These are phyloP conservation scores for Pestalotiopsis sp. DNA, from an alignment of 2,329 filamentous ascomycete genomes.

Conservation along the genomic window DNA sequence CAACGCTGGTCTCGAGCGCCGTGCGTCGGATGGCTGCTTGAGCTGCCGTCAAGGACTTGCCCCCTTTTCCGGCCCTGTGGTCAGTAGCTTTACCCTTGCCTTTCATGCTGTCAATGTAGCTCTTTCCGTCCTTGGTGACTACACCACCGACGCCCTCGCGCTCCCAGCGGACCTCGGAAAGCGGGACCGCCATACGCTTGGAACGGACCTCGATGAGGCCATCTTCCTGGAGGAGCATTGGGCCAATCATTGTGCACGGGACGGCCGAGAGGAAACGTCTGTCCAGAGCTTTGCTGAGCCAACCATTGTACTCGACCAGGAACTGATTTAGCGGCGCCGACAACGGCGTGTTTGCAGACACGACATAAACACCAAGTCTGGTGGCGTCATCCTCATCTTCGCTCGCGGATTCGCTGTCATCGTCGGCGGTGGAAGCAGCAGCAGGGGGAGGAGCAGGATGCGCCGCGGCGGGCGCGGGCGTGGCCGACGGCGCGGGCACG, in stretches of 20 bases:
- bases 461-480: not conserved
- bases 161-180: constrained; percentile 86
- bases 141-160: constrained; percentile 68
- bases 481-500: constrained; percentile 51
- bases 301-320: constrained; percentile 79
- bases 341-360: constrained; percentile 81
- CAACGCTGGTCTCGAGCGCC: constrained; percentile 77
- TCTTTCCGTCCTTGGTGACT: constrained; percentile 60
- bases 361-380: constrained; percentile 75
- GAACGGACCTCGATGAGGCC: constrained; percentile 67
- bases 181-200: constrained; percentile 80
- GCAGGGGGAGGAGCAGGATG: not conserved
- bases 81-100: constrained; percentile 44
- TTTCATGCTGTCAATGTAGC: constrained; percentile 56
- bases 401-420: constrained; percentile 30
- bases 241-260: constrained; percentile 75
- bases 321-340: constrained; percentile 79
- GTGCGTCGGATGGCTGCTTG: constrained; percentile 76
- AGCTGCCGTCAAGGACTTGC: constrained; percentile 60
- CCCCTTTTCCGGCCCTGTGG: constrained; percentile 33
- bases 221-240: constrained; percentile 82
- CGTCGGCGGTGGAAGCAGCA: constrained; percentile 19
- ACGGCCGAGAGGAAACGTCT: constrained; percentile 67
- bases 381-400: constrained; percentile 53
- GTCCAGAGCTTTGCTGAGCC: constrained; percentile 77